phyloP scores from a whole-genome alignment of 208 protist species.

The Trypanosoma vivax region DNA sequence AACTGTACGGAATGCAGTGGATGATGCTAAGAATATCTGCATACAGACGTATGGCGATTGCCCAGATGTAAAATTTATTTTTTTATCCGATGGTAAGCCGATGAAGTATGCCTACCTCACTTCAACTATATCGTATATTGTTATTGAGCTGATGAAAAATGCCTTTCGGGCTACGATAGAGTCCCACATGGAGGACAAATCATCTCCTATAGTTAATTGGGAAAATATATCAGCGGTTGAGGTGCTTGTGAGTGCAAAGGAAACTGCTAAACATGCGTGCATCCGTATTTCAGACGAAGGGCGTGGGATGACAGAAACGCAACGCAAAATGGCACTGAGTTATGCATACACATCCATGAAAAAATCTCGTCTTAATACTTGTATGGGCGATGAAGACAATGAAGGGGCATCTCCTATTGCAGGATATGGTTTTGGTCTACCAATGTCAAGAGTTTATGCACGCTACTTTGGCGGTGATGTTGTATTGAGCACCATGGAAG shows the following conservation, averaged over 20 bases:
- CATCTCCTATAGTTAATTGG: conserved; percentile 59
- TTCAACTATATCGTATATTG: conserved; percentile 92
- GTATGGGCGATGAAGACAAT: conserved; percentile 14
- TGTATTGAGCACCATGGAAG: conserved; percentile 89
- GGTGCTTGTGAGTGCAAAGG: conserved; percentile 65
- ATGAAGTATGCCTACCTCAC: conserved; percentile 89
- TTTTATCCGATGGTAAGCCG: conserved; percentile 50
- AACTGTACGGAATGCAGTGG: conserved; percentile 76
- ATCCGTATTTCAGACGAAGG: conserved; percentile 84
- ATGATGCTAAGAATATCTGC: conserved; percentile 88
- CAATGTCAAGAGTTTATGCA: conserved; percentile 90
- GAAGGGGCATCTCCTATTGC: conserved; percentile 59
- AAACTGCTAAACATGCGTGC: conserved; percentile 70
- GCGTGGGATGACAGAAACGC: conserved; percentile 67
- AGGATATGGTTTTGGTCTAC: conserved; percentile 93
- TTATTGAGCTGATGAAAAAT: conserved; percentile 95
- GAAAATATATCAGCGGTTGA: conserved; percentile 75
- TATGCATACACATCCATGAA: conserved; percentile 92
- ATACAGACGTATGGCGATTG: conserved; percentile 84
- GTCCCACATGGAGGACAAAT: conserved; percentile 69
- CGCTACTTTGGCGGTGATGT: conserved; percentile 92
- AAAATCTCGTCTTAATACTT: conserved; percentile 38
- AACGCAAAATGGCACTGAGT: conserved; percentile 77
- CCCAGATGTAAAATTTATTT: conserved; percentile 78
- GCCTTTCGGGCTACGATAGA: conserved; percentile 88